A percentile compares a stretch with the other conserved stretches of the same genome.
Conservation (phyloP, 768 basidiomycete genomes). For the Lentinula aciculospora region DNA sequence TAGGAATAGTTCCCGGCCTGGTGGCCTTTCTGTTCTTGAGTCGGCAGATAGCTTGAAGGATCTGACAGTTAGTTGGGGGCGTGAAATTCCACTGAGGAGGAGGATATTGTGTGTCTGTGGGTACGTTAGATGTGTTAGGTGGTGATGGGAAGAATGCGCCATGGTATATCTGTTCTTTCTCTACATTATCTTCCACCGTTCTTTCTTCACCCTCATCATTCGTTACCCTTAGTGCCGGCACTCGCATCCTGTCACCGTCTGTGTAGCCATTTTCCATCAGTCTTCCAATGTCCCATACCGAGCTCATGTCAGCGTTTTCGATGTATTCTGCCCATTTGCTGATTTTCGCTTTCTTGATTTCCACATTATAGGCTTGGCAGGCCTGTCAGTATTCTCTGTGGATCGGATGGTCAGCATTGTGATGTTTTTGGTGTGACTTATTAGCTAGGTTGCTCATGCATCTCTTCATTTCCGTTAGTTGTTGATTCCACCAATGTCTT, state of each 20-base stretch:
- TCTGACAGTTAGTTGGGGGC: not conserved
- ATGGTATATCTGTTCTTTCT: not conserved
- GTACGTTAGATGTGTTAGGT: not conserved
- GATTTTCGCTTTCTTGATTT: conserved; percentile 15
- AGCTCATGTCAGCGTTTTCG: not conserved
- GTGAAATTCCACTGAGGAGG: not conserved
- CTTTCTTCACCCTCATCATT: too few species aligned
- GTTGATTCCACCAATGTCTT: not conserved
- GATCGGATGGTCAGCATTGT: conserved; percentile 14
- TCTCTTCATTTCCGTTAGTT: not conserved
- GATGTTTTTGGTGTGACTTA: not conserved
- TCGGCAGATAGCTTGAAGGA: not conserved
- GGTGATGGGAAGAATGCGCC: not conserved
- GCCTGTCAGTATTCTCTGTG: conserved; percentile 12
- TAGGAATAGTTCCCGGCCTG: not conserved
- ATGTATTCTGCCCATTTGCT: conserved; percentile 20
- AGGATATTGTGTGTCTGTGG: not conserved
- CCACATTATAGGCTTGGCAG: conserved; percentile 13
- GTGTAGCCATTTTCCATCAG: not conserved
- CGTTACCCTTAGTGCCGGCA: not conserved
- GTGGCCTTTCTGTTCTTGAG: not conserved
- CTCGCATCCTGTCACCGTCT: not conserved
- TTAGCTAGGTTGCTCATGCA: not conserved
- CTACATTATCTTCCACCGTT: not conserved
- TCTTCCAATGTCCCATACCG: not conserved